phyloP scores from a whole-genome alignment of 768 basidiomycete species.

The Roridomyces roridus region DNA sequence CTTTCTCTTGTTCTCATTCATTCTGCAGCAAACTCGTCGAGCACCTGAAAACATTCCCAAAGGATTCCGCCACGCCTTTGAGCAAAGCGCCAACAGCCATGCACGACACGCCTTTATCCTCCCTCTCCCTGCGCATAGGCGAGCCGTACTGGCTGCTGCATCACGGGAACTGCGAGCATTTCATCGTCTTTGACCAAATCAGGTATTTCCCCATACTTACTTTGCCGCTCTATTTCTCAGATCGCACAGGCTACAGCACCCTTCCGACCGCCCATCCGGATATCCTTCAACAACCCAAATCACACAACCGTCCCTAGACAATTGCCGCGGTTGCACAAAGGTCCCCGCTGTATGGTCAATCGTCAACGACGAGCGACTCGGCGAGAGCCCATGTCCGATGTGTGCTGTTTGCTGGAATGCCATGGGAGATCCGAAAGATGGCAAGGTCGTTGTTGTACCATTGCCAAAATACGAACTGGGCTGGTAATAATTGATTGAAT shows the following conservation, averaged over 20 bases:
- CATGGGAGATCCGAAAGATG: slow-evolving; percentile 62
- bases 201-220: slow-evolving; percentile 50
- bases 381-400: slow-evolving; percentile 78
- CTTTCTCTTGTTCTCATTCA: background rate
- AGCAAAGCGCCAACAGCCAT: slow-evolving; percentile 50
- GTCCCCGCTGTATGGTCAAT: slow-evolving; percentile 74
- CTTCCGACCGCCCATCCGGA: slow-evolving; percentile 57
- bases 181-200: slow-evolving; percentile 74
- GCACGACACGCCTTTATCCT: slow-evolving; percentile 54
- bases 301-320: slow-evolving; percentile 63
- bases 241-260: slow-evolving; percentile 58
- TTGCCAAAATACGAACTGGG: slow-evolving; percentile 53
- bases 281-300: slow-evolving; percentile 76
- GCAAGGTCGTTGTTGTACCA: slow-evolving; percentile 56
- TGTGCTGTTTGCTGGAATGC: slow-evolving; percentile 77
- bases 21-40: slow-evolving; percentile 52
- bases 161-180: slow-evolving; percentile 84
- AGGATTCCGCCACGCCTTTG: slow-evolving; percentile 35
- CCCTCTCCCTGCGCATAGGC: slow-evolving; percentile 66
- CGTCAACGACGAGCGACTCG: slow-evolving; percentile 73
- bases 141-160: slow-evolving; percentile 87
- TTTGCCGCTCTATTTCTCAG: background rate
- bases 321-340: slow-evolving; percentile 74
- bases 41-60: slow-evolving; percentile 37
- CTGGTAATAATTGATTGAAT: slow-evolving; percentile 71